These are phyloP conservation scores for Cystoisospora suis DNA, from an alignment of 169 alveolate genomes.

Conservation along the genomic window DNA sequence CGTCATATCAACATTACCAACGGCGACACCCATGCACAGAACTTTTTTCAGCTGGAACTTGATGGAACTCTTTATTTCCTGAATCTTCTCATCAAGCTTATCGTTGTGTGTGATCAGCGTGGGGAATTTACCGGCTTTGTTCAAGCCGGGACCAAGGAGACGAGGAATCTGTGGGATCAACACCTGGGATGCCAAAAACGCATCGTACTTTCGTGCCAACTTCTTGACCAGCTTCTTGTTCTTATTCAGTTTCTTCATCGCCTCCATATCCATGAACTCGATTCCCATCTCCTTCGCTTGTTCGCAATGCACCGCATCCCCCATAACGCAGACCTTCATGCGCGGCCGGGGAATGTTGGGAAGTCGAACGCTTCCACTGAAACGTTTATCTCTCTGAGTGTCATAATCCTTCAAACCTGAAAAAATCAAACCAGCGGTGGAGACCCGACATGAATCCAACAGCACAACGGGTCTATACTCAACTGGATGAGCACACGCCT, in stretches of 20 bases:
- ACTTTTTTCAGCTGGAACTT: slow-evolving; percentile 87
- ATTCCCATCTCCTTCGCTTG: slow-evolving; percentile 95
- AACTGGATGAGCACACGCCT: too few species aligned
- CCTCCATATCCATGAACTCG: slow-evolving; percentile 97
- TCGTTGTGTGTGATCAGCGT: slow-evolving; percentile 96
- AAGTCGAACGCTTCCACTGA: slow-evolving; percentile 98
- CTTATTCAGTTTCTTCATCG: slow-evolving; percentile 98
- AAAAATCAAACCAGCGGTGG: too few species aligned
- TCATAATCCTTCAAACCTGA: slow-evolving; percentile 97
- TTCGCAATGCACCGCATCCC: slow-evolving; percentile 99
- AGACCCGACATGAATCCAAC: too few species aligned
- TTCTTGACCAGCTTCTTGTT: slow-evolving; percentile 98
- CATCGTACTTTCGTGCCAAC: slow-evolving; percentile 87
- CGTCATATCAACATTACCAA: slow-evolving; percentile 97
- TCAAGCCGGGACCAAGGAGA: slow-evolving; percentile 98
- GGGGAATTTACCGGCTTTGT: slow-evolving; percentile 99
- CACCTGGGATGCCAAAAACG: slow-evolving; percentile 98
- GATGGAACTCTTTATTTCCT: slow-evolving; percentile 93
- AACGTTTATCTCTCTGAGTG: slow-evolving; percentile 99
- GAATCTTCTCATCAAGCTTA: slow-evolving; percentile 94
- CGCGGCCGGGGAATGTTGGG: slow-evolving; percentile 94
- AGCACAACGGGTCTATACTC: too few species aligned
- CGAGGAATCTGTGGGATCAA: slow-evolving; percentile 98
- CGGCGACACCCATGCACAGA: slow-evolving; percentile 98
- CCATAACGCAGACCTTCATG: slow-evolving; percentile 97